Percentiles rank a stretch among this genome's conserved stretches.
These are phyloP conservation scores for Silene latifolia DNA, from an alignment of 148 eudicot species.

Conservation along the genomic window DNA sequence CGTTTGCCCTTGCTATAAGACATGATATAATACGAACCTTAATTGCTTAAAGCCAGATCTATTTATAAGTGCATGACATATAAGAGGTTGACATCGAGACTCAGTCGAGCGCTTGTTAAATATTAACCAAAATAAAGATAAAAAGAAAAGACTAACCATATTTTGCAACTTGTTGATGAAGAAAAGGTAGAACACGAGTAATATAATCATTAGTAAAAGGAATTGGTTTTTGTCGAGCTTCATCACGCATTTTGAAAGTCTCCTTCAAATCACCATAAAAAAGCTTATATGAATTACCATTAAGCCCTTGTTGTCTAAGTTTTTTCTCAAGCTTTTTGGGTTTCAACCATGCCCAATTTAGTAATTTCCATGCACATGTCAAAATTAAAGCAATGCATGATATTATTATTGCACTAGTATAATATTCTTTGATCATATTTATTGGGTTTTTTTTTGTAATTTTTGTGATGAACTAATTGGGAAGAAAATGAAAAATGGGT, in stretches of 20 bases:
- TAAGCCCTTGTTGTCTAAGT: slow-evolving; percentile 26
- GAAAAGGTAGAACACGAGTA: slow-evolving; percentile 24
- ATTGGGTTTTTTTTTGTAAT: too few relatives aligned
- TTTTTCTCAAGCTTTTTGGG: slow-evolving; percentile 26
- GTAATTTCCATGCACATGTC: slow-evolving; percentile 12
- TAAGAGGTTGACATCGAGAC: too few relatives aligned
- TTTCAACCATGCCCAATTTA: slow-evolving; percentile 30
- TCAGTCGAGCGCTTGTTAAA: too few relatives aligned
- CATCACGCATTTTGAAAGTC: neutral
- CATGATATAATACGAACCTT: too few relatives aligned
- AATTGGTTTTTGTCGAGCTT: slow-evolving; percentile 24
- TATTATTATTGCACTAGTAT: neutral
- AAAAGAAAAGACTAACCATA: slow-evolving; percentile 13
- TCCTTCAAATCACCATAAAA: slow-evolving; percentile 32
- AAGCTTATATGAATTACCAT: slow-evolving; percentile 23
- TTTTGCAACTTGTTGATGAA: slow-evolving; percentile 9
- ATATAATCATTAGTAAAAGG: slow-evolving; percentile 26
- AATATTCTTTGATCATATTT: neutral
- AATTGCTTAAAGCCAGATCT: too few relatives aligned
- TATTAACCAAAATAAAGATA: too few relatives aligned
- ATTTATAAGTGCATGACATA: too few relatives aligned
- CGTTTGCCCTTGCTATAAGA: too few relatives aligned
- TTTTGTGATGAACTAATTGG: too few relatives aligned
- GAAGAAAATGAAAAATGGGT: too few relatives aligned
- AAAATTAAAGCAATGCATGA: neutral